These are phyloP conservation scores for Lipomyces yamadae DNA, from an alignment of 805 yeast genomes.

Conservation along the genomic window DNA sequence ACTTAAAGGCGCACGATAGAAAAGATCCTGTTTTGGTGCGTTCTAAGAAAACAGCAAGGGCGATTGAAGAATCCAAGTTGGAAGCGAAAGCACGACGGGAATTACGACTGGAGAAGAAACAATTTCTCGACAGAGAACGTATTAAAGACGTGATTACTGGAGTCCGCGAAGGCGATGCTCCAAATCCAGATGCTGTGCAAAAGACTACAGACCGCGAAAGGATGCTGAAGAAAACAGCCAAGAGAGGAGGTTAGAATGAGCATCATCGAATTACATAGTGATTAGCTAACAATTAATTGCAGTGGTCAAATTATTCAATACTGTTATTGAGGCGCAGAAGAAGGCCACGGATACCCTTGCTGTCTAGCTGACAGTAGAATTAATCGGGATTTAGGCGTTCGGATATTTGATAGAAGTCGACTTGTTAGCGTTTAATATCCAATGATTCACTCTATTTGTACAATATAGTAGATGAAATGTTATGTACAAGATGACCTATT, in stretches of 20 bases:
- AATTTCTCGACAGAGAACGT: constrained; percentile 67
- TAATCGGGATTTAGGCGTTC: not conserved
- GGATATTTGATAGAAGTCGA: not conserved
- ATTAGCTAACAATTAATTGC: constrained; percentile 10
- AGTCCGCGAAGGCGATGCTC: constrained; percentile 43
- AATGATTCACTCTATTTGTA: not conserved
- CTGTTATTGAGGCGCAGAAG: constrained; percentile 74
- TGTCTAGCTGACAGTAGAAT: constrained; percentile 3
- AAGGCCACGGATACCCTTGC: constrained; percentile 22
- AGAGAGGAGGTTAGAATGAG: constrained; percentile 63
- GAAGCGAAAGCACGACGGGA: constrained; percentile 82
- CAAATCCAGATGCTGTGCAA: constrained; percentile 62
- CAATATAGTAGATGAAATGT: constrained; percentile 4
- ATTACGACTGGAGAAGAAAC: constrained; percentile 71
- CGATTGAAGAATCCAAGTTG: constrained; percentile 77
- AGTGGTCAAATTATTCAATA: constrained; percentile 77
- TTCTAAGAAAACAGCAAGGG: constrained; percentile 60
- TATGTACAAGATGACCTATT: too few relatives aligned
- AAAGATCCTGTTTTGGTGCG: constrained; percentile 90
- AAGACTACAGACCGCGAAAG: constrained; percentile 68
- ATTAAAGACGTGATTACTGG: constrained; percentile 59
- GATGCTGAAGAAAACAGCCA: constrained; percentile 76
- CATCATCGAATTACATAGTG: not conserved
- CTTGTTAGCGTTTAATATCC: not conserved
- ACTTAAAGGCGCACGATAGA: constrained; percentile 85